phyloP scores from a whole-genome alignment of 163 green algal genomes.

The Scenedesmus sp. region DNA sequence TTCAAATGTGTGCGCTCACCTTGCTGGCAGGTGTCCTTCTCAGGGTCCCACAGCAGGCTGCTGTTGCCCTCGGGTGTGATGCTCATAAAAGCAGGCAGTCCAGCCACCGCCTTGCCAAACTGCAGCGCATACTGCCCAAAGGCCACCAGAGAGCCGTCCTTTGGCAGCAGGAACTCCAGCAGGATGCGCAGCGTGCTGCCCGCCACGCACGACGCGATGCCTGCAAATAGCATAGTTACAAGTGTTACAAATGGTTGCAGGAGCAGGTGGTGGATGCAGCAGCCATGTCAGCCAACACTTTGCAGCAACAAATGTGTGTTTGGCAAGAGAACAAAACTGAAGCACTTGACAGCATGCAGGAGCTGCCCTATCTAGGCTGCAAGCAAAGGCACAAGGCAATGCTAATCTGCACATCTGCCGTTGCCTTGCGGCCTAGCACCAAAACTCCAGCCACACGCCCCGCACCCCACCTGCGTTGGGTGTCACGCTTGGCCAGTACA shows the following conservation, averaged over 20 bases:
- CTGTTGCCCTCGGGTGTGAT: neutral
- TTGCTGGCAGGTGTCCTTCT: conserved; percentile 53
- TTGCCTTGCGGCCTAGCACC: neutral
- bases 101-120: conserved; percentile 52
- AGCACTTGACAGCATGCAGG: no score
- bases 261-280: neutral
- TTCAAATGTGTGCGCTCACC: neutral
- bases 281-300: neutral
- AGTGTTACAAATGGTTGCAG: neutral
- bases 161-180: conserved; percentile 66
- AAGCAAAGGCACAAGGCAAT: neutral
- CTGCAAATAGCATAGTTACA: neutral
- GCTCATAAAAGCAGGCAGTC: conserved; percentile 55
- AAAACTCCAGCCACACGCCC: neutral
- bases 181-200: conserved; percentile 58
- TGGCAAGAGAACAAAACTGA: no score
- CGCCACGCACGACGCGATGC: conserved; percentile 44
- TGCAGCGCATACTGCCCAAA: conserved; percentile 51
- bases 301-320: no score
- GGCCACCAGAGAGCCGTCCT: conserved; percentile 62
- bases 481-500: conserved; percentile 55
- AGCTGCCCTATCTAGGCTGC: no score
- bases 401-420: neutral
- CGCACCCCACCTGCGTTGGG: conserved; percentile 55
- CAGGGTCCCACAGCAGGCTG: conserved; percentile 50